A percentile compares a stretch with the other conserved stretches of the same genome.
phyloP scores from a whole-genome alignment of 2,329 filamentous ascomycete species.

The Cyanodermella asteris region DNA sequence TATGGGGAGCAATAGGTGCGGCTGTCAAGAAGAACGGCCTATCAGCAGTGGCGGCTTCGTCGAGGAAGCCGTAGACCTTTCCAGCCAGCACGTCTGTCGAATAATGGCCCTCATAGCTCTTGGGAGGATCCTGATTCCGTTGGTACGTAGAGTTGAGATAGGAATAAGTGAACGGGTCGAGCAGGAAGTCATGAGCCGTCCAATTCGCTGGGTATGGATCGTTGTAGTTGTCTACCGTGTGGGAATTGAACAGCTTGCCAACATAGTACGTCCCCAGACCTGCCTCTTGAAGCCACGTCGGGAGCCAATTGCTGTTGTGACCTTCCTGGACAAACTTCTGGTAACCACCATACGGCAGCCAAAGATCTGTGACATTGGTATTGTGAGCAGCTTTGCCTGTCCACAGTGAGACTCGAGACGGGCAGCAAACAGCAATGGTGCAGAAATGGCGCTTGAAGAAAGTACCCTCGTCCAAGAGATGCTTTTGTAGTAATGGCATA shows the following conservation, averaged over 20 bases:
- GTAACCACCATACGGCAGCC: too few relatives aligned
- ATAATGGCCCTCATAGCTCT: constrained; percentile 33
- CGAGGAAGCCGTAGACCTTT: constrained; percentile 37
- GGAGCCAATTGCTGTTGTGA: constrained; percentile 29
- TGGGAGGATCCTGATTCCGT: constrained; percentile 33
- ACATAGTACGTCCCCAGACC: constrained; percentile 33
- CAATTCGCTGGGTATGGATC: constrained; percentile 16
- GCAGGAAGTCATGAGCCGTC: constrained; percentile 21
- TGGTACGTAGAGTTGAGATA: constrained; percentile 46
- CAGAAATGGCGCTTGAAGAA: constrained; percentile 42
- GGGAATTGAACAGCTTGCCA: constrained; percentile 33
- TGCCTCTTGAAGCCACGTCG: constrained; percentile 28
- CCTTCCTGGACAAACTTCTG: too few relatives aligned
- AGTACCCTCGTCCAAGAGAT: constrained; percentile 36
- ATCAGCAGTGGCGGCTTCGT: constrained; percentile 31
- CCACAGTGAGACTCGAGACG: constrained; percentile 41
- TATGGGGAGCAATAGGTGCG: constrained; percentile 46
- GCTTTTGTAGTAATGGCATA: constrained; percentile 34
- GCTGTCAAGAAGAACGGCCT: constrained; percentile 46
- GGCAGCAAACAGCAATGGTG: constrained; percentile 45
- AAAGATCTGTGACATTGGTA: constrained; percentile 49
- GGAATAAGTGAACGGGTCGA: constrained; percentile 35
- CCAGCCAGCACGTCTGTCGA: constrained; percentile 36
- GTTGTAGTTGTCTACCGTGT: constrained; percentile 27
- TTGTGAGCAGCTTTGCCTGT: constrained; percentile 45